phyloP scores from a whole-genome alignment of 2,329 filamentous ascomycete species.

The Cladosporium sp. region DNA sequence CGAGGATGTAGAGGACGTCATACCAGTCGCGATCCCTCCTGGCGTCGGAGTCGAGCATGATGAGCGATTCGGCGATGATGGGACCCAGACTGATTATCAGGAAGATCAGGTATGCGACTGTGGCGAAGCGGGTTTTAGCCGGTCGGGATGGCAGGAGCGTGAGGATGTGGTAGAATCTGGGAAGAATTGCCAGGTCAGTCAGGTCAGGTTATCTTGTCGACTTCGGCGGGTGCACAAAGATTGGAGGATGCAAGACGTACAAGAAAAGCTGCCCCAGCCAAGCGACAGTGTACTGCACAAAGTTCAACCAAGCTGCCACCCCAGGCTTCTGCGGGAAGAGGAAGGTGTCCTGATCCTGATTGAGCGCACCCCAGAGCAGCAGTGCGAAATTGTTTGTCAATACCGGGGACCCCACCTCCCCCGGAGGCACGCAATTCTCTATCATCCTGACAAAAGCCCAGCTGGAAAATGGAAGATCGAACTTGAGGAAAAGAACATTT shows the following conservation, averaged over 20 bases:
- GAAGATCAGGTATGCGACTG: not conserved
- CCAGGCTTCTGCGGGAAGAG: not conserved
- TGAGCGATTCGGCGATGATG: not conserved
- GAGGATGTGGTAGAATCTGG: not conserved
- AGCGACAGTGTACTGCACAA: not conserved
- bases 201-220: not conserved
- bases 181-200: not conserved
- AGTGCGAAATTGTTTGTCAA: not conserved
- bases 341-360: not conserved
- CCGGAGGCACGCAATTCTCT: too few species aligned
- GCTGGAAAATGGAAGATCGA: not conserved
- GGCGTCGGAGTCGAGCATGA: not conserved
- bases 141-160: slow-evolving; percentile 2
- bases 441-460: not conserved
- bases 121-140: not conserved
- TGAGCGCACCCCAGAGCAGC: not conserved
- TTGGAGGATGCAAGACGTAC: not conserved
- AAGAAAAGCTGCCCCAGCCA: not conserved
- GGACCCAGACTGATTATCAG: not conserved
- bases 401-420: too few species aligned
- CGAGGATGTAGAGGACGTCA: not conserved
- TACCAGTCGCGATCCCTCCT: not conserved
- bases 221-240: too few species aligned
- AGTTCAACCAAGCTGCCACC: not conserved
- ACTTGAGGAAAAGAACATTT: not conserved